Base-by-base conservation (phyloP, 176 grass and related monocot species). In the Oryza punctata region DNA sequence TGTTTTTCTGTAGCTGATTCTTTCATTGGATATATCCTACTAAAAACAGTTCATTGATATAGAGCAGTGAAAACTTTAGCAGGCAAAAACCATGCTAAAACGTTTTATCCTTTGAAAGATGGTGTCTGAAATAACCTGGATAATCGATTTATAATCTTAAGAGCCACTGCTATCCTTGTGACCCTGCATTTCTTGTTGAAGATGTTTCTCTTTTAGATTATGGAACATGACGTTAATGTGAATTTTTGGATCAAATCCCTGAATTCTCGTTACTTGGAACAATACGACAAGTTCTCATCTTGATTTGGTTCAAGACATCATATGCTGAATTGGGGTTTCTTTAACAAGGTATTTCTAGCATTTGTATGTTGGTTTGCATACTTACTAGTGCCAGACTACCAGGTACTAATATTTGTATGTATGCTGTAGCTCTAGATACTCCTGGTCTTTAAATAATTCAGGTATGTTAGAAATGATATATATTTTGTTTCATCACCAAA, bases 251-350 rank as follows among this genome's bases (percentile, higher is more conserved):
- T 74, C 25, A 85, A 74, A 59, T 96, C 91, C 32, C 66, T 91
- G 35, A 99, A 96, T 92, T 86, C 96, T 82, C 89, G n/a, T 99
- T 86, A 98, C 96, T 50, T 99, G 96, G 96, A 90, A 99, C 96
- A 87, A 70, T 92, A 64, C 86, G 91, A 35, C 91, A 99, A 87
- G 93, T 96, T 75, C 70, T 99, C 96, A 78, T 94, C 91, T 63
- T 89, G 91, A 79, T 99, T 94, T 82, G 78, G 91, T 85, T 86
- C 87, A 70, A 90, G 84, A 77, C 85, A 90, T 28, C 91, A 88
- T 90, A 83, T 85, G 44, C 29, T 85, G 70, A 84, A 81, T 72
- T 85, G 81, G 69, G 91, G 87, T 79, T 90, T 84, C 82, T 86
- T 88, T 90, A 82, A 89, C 75, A 98, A 94, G 96, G 87, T 94